phyloP scores from a whole-genome alignment of 176 grass and related monocot genomes.

The Eragrostis curvula region DNA sequence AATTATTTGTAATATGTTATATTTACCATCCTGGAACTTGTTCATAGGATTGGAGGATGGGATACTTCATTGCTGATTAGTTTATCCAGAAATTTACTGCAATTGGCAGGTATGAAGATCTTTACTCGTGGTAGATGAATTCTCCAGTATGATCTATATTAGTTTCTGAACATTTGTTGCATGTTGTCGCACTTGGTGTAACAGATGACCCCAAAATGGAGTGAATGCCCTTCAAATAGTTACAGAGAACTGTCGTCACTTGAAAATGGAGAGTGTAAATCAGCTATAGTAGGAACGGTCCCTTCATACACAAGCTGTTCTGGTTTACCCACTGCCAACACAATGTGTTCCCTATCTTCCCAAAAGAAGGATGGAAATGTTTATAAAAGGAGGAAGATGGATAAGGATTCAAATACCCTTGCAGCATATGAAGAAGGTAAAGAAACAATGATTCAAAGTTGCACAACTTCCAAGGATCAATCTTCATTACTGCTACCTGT shows the following conservation, averaged over 20 bases:
- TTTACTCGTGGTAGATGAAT: constrained; percentile 4
- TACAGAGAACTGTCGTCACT: constrained; percentile 38
- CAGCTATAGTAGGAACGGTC: constrained; percentile 32
- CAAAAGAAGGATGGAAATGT: constrained; percentile 59
- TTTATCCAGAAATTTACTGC: constrained; percentile 34
- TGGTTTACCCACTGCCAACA: constrained; percentile 36
- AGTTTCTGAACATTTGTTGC: constrained; percentile 33
- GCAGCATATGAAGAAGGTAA: constrained; percentile 41
- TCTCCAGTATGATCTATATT: constrained; percentile 3
- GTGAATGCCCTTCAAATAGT: constrained; percentile 44
- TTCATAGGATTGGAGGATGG: constrained; percentile 29
- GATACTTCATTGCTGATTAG: constrained; percentile 39
- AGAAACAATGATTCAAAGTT: constrained; percentile 46
- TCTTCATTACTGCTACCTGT: constrained; percentile 33
- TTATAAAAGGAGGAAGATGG: constrained; percentile 69
- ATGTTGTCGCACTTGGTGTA: constrained; percentile 17
- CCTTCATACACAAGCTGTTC: constrained; percentile 40
- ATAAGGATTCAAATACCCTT: constrained; percentile 54
- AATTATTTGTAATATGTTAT: constrained; percentile 25
- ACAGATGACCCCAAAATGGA: constrained; percentile 65
- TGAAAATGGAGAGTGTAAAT: constrained; percentile 49
- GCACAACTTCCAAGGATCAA: constrained; percentile 35
- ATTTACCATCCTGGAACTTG: constrained; percentile 8
- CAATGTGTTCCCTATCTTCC: constrained; percentile 56
- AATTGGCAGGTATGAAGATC: constrained; percentile 35